Evolutionary conservation across 176 grass and related monocot genomes (phyloP).

Genomic region (Rhynchospora pubera): DNA sequence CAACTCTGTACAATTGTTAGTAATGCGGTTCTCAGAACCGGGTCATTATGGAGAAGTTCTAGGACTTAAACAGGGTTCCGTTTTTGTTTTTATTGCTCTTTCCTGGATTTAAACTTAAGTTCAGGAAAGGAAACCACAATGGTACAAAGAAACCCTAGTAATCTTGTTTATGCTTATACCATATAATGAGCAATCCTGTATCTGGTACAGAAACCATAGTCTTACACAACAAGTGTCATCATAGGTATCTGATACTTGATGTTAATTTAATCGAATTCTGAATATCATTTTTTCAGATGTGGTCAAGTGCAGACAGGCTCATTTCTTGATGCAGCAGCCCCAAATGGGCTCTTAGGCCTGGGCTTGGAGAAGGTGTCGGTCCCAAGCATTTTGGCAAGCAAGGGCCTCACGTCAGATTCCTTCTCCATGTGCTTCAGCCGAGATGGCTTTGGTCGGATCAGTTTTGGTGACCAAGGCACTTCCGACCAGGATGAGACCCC

Average conservation of each 20-base stretch:
- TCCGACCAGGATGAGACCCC: constrained; percentile 62
- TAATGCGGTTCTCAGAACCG: not conserved
- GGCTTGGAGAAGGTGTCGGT: constrained; percentile 54
- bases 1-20: not conserved
- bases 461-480: constrained; percentile 73
- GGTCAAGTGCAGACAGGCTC: constrained; percentile 70
- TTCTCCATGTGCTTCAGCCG: constrained; percentile 85
- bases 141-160: not conserved
- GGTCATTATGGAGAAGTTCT: not conserved
- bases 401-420: constrained; percentile 50
- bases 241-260: too few relatives aligned
- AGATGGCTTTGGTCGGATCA: constrained; percentile 68
- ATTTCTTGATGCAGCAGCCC: constrained; percentile 59
- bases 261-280: not conserved
- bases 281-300: constrained; percentile 37
- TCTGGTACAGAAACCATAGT: not conserved
- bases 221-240: too few relatives aligned
- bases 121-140: not conserved
- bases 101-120: not conserved
- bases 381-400: constrained; percentile 56
- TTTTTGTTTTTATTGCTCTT: not conserved
- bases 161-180: too few relatives aligned
- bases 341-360: constrained; percentile 77
- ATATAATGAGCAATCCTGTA: not conserved
- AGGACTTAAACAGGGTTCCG: not conserved